A percentile compares a stretch with the other conserved stretches of the same genome.
Conservation (phyloP, 2,329 filamentous ascomycete genomes). For the Alternaria viburni region DNA sequence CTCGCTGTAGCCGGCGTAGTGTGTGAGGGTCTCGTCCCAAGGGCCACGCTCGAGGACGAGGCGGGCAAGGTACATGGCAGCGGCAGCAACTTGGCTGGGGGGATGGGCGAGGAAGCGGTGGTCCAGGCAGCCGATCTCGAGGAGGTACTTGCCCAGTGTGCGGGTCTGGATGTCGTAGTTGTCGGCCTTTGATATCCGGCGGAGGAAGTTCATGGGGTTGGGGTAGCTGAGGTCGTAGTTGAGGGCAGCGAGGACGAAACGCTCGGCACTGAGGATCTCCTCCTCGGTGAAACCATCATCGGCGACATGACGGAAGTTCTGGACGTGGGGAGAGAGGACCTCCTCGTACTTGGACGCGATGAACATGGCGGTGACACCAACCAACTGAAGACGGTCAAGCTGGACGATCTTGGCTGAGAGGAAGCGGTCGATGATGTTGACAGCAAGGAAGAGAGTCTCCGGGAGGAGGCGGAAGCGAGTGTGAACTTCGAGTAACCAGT, state of each 20-base stretch:
- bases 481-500: slow-evolving; percentile 99
- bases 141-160: slow-evolving; percentile 95
- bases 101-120: slow-evolving; percentile 90
- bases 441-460: slow-evolving; percentile 93
- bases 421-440: slow-evolving; percentile 99
- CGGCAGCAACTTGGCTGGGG: slow-evolving; percentile 88
- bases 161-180: slow-evolving; percentile 99
- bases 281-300: slow-evolving; percentile 95
- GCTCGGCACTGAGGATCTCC: slow-evolving; percentile 96
- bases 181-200: slow-evolving; percentile 98
- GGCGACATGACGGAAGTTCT: slow-evolving; percentile 95
- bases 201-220: slow-evolving; percentile 99
- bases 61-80: slow-evolving; percentile 92
- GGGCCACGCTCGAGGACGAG: slow-evolving; percentile 87
- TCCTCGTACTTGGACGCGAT: slow-evolving; percentile 99
- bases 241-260: slow-evolving; percentile 87
- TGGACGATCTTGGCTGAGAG: slow-evolving; percentile 94
- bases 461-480: slow-evolving; percentile 94
- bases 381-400: slow-evolving; percentile 92
- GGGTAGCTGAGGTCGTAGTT: slow-evolving; percentile 98
- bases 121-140: slow-evolving; percentile 95
- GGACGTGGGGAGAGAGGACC: slow-evolving; percentile 93
- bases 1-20: slow-evolving; percentile 93
- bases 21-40: slow-evolving; percentile 87
- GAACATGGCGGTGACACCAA: slow-evolving; percentile 99